Conservation (phyloP, 768 basidiomycete species). For the Cystoderma amianthinum region DNA sequence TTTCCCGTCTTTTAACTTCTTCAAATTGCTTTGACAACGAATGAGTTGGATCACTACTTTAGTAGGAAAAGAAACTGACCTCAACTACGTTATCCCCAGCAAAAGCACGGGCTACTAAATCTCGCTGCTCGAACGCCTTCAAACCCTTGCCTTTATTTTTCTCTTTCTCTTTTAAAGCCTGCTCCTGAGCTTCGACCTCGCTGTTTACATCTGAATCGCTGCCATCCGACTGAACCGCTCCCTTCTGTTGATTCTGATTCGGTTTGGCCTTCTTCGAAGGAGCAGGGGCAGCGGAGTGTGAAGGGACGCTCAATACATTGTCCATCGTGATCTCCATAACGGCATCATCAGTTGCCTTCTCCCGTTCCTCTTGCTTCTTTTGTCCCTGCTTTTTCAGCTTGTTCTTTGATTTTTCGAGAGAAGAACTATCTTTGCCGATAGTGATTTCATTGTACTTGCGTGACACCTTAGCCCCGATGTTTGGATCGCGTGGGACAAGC, state of each 20-base stretch:
- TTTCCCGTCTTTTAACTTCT: constrained; percentile 74
- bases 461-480: constrained; percentile 34
- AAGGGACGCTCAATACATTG: constrained; percentile 30
- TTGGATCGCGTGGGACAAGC: constrained; percentile 38
- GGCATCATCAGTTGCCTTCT: constrained; percentile 66
- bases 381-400: constrained; percentile 60
- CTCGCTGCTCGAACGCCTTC: constrained; percentile 81
- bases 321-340: constrained; percentile 69
- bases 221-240: constrained; percentile 21
- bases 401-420: constrained; percentile 61
- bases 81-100: constrained; percentile 95
- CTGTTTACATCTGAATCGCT: constrained; percentile 53
- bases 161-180: constrained; percentile 26
- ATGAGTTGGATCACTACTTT: too few species aligned
- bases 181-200: constrained; percentile 69
- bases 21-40: constrained; percentile 96
- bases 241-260: constrained; percentile 36
- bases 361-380: constrained; percentile 52
- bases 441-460: constrained; percentile 71
- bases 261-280: constrained; percentile 35
- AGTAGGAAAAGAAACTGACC: too few species aligned
- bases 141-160: constrained; percentile 40
- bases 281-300: constrained; percentile 23
- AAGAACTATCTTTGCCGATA: constrained; percentile 59
- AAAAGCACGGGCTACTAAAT: constrained; percentile 91